Conservation (phyloP, 23 red algal genomes). For the Gracilaria vermiculophylla region DNA sequence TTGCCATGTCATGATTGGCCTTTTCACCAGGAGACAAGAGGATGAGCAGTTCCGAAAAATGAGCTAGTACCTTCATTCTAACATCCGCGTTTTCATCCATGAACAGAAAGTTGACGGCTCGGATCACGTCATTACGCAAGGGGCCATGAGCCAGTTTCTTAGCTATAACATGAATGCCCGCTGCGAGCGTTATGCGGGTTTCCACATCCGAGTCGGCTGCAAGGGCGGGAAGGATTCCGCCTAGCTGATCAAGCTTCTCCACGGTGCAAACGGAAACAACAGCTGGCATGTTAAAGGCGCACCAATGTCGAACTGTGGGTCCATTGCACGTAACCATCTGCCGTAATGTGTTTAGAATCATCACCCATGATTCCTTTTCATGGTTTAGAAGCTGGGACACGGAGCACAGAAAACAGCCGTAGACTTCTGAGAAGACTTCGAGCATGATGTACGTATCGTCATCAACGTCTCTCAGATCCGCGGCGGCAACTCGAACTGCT, state of each 20-base stretch:
- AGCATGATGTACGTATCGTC: slow-evolving; percentile 80
- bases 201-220: slow-evolving; percentile 73
- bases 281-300: slow-evolving; percentile 80
- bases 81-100: slow-evolving; percentile 66
- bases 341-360: slow-evolving; percentile 50
- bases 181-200: slow-evolving; percentile 64
- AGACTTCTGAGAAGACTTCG: slow-evolving; percentile 75
- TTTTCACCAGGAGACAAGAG: slow-evolving; percentile 26
- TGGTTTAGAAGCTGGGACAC: slow-evolving; percentile 14
- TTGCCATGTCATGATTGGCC: slow-evolving; percentile 14
- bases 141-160: slow-evolving; percentile 15
- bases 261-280: slow-evolving; percentile 48
- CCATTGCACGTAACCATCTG: slow-evolving; percentile 79
- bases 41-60: slow-evolving; percentile 42
- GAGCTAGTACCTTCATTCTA: slow-evolving; percentile 56
- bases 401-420: slow-evolving; percentile 59
- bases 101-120: slow-evolving; percentile 38
- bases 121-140: slow-evolving; percentile 27
- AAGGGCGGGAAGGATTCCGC: slow-evolving; percentile 48
- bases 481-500: slow-evolving; percentile 27
- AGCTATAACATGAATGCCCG: slow-evolving; percentile 57
- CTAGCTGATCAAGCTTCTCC: slow-evolving; percentile 14
- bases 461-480: slow-evolving; percentile 61
- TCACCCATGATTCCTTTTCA: slow-evolving; percentile 40
- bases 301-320: slow-evolving; percentile 81